Base-by-base conservation (phyloP, 148 eudicot genomes). In the Cornus kousa region DNA sequence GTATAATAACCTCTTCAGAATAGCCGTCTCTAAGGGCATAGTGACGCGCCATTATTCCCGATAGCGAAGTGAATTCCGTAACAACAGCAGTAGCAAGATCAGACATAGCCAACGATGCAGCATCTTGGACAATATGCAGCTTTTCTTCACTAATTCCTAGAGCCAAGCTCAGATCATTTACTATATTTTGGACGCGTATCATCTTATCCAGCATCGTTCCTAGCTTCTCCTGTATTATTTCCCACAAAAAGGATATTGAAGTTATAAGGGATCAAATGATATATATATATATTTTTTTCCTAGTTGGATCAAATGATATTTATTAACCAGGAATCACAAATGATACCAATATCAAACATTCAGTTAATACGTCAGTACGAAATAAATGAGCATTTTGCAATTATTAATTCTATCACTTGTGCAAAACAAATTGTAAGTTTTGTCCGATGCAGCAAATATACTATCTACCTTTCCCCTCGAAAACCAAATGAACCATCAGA, bases 51-150 rank as follows among this genome's bases (percentile, higher is more conserved):
- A 96, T 94, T 81, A 91, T 86, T 75, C 99, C 99, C 12, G 98
- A 82, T 32, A 96, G 87, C 53, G 99, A 87, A 78, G 99, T 96
- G 79, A 96, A 94, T 76, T 96, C 99, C 5, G 90, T 92, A 74
- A 96, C 99, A 85, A 96, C 99, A 78, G 99, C 90, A 83, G 98
- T 92, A 35, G 97, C 91, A 82, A 96, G 99, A 86, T 96, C 99
- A 50, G 94, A 90, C 99, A 96, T 92, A 66, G 90, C 97, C 81
- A 96, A 88, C 35, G 97, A 88, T 78, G 98, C 98, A 84, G 99
- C 99, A 65, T 87, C 92, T 80, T 84, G 78, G 35, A 87, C 76
- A 74, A 80, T 87, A 79, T 81, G 85, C 75, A 90, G 83, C 69
- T 83, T 84, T 65, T 92, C 90, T 67, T 81, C 77, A 77, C 81